phyloP scores from a whole-genome alignment of 2,329 filamentous ascomycete genomes.

The Lanzia echinophila region DNA sequence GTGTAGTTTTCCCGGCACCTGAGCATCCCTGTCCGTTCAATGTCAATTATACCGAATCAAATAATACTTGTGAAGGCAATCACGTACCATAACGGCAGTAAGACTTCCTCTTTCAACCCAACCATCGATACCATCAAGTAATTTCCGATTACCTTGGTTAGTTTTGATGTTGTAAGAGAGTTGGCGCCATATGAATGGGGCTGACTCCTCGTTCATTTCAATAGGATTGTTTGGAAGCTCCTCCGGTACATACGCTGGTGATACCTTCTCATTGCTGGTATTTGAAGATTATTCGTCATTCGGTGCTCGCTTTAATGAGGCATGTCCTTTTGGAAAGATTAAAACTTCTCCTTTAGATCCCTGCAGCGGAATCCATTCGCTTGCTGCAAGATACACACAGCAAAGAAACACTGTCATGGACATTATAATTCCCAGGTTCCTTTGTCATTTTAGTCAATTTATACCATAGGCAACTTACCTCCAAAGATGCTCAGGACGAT shows the following conservation, averaged over 20 bases:
- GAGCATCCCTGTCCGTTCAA: slow-evolving; percentile 40
- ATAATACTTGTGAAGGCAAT: too few species aligned
- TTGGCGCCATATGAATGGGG: slow-evolving; percentile 30
- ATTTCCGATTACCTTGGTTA: slow-evolving; percentile 39
- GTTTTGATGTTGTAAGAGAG: slow-evolving; percentile 72
- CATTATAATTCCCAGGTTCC: slow-evolving; percentile 63
- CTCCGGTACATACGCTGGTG: slow-evolving; percentile 11
- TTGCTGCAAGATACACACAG: slow-evolving; percentile 53
- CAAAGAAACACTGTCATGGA: slow-evolving; percentile 60
- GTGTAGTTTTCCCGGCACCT: slow-evolving; percentile 83
- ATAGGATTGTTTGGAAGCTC: slow-evolving; percentile 17
- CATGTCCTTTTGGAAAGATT: slow-evolving; percentile 60
- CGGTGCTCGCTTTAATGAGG: slow-evolving; percentile 27
- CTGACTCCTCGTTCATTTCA: slow-evolving; percentile 24
- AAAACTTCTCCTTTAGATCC: slow-evolving; percentile 72
- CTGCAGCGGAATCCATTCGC: slow-evolving; percentile 57
- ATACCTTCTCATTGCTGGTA: slow-evolving; percentile 1
- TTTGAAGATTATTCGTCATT: slow-evolving; percentile 20
- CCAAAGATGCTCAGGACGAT: slow-evolving; percentile 39
- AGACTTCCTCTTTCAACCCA: slow-evolving; percentile 68
- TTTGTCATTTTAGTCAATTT: neutral
- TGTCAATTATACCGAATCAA: too few species aligned
- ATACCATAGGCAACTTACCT: neutral
- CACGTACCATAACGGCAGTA: slow-evolving; percentile 53
- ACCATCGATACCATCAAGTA: slow-evolving; percentile 64